Base-by-base conservation (phyloP, 169 alveolate genomes). In the Plasmodium malariae region DNA sequence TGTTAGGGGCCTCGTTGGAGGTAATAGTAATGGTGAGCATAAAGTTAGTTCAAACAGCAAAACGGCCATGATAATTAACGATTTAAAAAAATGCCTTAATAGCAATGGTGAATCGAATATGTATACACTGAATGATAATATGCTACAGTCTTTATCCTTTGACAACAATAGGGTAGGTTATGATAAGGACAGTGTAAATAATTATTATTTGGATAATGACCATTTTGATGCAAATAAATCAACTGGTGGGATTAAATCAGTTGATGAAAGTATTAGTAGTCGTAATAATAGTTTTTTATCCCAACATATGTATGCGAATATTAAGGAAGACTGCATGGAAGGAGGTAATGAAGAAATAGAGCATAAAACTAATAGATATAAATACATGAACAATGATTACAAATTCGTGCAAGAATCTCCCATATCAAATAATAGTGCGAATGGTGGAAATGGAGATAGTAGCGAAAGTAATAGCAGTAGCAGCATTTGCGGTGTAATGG, bases 41-140 rank as follows among this genome's bases (percentile, higher is more conserved):
- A 60, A 74, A 37, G 21, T 21, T 6, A 59, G 57, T 30, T 17
- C n/a, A 9, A 59, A 21, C 19, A 57, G 49, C 14, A 74, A 74
- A 49, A 57, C 73, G n/a, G 65, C 88, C 30, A 74, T 74, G 88
- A 74, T 74, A 74, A 45, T 74, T 45, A 54, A 74, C 34, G 88
- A 74, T 60, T 34, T 74, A 49, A 74, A 60, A 49, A 74, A 51
- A 32, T 74, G 88, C 21, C 65, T 74, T 9, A 74, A 19, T 74
- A 60, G 24, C n/a, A 74, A 43, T 24, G 3, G 21, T n/a, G 74
- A 51, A 5, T 21, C 68, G 26, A 74, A 74, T n/a, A 14, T 49
- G 12, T 21, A 59, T 32, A 11, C 24, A 12, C 28, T 0, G 3
- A 63, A 48, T 60, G 63, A 60, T 3, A 26, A 74, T 14, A 71